These are phyloP conservation scores for Apiospora saccharicola DNA, from an alignment of 2,329 filamentous ascomycete species.

Conservation along the genomic window DNA sequence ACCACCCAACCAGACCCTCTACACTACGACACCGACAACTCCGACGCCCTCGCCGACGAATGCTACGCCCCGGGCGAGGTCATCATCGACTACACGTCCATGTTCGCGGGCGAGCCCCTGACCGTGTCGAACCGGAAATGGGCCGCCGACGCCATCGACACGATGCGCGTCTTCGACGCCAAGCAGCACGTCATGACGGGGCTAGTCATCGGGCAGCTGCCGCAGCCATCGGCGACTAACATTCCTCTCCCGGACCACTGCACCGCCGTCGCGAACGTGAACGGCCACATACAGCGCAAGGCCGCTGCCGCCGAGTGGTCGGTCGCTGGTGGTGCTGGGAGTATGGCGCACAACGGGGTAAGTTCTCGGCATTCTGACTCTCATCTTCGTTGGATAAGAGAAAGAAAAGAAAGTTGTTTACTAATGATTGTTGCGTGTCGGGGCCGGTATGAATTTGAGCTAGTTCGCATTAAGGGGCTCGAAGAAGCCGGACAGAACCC, in stretches of 20 bases:
- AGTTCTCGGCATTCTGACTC: background rate
- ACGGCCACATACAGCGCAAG: conserved; percentile 35
- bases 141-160: conserved; percentile 29
- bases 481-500: conserved; percentile 41
- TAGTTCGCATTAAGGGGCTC: conserved; percentile 36
- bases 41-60: conserved; percentile 34
- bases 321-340: background rate
- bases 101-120: conserved; percentile 39
- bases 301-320: conserved; percentile 25
- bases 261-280: conserved; percentile 33
- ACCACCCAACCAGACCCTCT: conserved; percentile 32
- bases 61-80: conserved; percentile 38
- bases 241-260: conserved; percentile 33
- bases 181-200: conserved; percentile 28
- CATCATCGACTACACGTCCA: conserved; percentile 41
- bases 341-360: background rate
- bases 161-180: conserved; percentile 32
- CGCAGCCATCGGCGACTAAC: conserved; percentile 30
- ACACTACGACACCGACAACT: conserved; percentile 37
- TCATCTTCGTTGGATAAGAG: too few species aligned
- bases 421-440: conserved; percentile 21
- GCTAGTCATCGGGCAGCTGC: conserved; percentile 35
- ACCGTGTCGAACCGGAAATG: conserved; percentile 34
- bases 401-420: too few species aligned
- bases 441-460: conserved; percentile 39